These are phyloP conservation scores for Tricholoma matsutake DNA, from an alignment of 768 basidiomycete genomes.

Conservation along the genomic window DNA sequence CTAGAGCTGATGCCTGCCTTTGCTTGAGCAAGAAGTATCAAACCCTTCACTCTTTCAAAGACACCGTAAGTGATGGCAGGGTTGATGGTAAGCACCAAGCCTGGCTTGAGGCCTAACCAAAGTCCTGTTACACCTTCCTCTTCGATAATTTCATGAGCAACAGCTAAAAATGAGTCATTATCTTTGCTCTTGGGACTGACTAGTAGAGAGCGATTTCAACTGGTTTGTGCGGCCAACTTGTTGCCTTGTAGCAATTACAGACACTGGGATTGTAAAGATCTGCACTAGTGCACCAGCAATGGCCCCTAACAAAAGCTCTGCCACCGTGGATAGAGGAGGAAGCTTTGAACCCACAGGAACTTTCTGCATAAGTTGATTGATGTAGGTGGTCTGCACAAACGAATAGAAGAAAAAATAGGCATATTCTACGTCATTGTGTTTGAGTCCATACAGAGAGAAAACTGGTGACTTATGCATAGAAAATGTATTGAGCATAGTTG, in stretches of 20 bases:
- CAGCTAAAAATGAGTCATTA: conserved; percentile 74
- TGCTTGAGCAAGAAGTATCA: conserved; percentile 57
- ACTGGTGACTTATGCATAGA: conserved; percentile 75
- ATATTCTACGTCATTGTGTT: conserved; percentile 66
- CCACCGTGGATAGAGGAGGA: conserved; percentile 64
- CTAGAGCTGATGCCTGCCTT: conserved; percentile 47
- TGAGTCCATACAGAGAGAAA: conserved; percentile 5
- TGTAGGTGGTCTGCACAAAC: conserved; percentile 79
- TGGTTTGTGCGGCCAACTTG: conserved; percentile 67
- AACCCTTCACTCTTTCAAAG: conserved; percentile 86
- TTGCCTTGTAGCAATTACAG: conserved; percentile 96
- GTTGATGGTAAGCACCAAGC: conserved; percentile 93
- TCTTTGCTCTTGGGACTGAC: conserved; percentile 19
- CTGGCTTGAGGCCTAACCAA: conserved; percentile 92
- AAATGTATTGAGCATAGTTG: conserved; percentile 98
- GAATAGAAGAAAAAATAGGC: conserved; percentile 99
- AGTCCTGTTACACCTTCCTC: conserved; percentile 87
- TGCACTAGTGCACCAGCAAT: conserved; percentile 92
- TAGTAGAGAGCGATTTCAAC: neutral
- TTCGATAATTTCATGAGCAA: conserved; percentile 82
- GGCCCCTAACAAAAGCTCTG: conserved; percentile 87
- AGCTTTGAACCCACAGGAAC: conserved; percentile 59
- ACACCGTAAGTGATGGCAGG: conserved; percentile 97
- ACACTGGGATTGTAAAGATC: conserved; percentile 97
- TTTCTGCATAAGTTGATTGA: conserved; percentile 60